Conservation (phyloP, 2,329 filamentous ascomycete genomes). For the Scedosporium apiospermum region DNA sequence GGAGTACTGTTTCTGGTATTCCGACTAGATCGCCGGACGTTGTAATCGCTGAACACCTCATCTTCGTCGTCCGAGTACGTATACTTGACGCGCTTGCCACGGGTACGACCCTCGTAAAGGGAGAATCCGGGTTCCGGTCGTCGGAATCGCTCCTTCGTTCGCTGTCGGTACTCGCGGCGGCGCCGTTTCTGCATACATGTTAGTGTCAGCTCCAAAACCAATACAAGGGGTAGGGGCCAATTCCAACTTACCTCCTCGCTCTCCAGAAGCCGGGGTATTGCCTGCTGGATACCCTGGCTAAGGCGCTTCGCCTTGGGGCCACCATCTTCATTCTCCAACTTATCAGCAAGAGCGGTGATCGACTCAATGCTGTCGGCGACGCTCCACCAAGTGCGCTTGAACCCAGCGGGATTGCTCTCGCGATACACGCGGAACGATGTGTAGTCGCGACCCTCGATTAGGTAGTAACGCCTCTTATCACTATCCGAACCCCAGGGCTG, state of each 20-base stretch:
- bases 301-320: conserved; percentile 73
- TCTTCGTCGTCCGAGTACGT: conserved; percentile 89
- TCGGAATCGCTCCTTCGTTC: conserved; percentile 78
- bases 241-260: conserved; percentile 65
- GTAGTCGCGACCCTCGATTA: conserved; percentile 89
- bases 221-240: neutral
- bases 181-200: conserved; percentile 62
- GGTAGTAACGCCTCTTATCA: conserved; percentile 84
- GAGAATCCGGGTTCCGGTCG: conserved; percentile 85
- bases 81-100: conserved; percentile 93
- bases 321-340: conserved; percentile 66
- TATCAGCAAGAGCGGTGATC: conserved; percentile 63
- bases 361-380: conserved; percentile 88
- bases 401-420: conserved; percentile 74
- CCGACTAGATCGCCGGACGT: conserved; percentile 56
- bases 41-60: conserved; percentile 51
- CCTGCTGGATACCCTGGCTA: conserved; percentile 65
- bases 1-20: conserved; percentile 68
- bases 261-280: conserved; percentile 83
- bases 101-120: conserved; percentile 89
- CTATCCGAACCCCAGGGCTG: conserved; percentile 87
- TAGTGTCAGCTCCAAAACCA: conserved; percentile 6
- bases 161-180: conserved; percentile 81
- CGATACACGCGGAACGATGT: conserved; percentile 90
- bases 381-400: conserved; percentile 80